These are phyloP conservation scores for Phytopythium kandeliae DNA, from an alignment of 352 stramenopile species.

Conservation along the genomic window DNA sequence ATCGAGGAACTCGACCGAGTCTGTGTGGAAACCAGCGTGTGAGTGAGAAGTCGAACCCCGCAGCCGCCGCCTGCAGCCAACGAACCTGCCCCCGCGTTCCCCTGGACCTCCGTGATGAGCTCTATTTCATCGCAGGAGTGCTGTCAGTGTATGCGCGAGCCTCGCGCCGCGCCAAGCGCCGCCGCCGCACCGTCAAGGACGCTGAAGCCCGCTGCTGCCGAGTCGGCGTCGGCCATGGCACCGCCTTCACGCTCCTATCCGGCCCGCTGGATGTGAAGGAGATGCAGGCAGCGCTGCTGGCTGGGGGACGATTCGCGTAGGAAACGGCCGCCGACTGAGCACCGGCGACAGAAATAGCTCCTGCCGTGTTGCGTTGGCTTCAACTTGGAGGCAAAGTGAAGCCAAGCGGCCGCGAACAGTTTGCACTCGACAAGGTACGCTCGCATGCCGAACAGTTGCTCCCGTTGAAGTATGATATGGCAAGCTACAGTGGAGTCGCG, in stretches of 20 bases:
- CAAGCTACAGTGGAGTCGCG: too few species aligned
- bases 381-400: neutral
- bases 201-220: constrained; percentile 15
- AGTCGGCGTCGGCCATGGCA: constrained; percentile 2
- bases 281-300: too few species aligned
- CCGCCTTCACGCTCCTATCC: too few species aligned
- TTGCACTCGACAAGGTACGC: neutral
- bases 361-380: neutral
- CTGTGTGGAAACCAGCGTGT: neutral
- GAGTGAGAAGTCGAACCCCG: neutral
- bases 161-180: too few species aligned
- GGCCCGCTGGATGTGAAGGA: too few species aligned
- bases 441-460: neutral
- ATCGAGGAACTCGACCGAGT: constrained; percentile 2
- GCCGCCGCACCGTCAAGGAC: constrained; percentile 23
- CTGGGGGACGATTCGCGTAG: too few species aligned
- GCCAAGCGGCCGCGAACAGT: neutral
- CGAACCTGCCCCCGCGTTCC: constrained; percentile 6
- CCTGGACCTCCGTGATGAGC: constrained; percentile 20
- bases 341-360: neutral
- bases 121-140: constrained; percentile 6
- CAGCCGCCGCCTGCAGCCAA: neutral
- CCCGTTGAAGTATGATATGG: too few species aligned
- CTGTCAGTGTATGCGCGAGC: too few species aligned
- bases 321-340: too few species aligned